phyloP scores from a whole-genome alignment of 2,329 filamentous ascomycete species.

The Penicillium fuscoglaucum region DNA sequence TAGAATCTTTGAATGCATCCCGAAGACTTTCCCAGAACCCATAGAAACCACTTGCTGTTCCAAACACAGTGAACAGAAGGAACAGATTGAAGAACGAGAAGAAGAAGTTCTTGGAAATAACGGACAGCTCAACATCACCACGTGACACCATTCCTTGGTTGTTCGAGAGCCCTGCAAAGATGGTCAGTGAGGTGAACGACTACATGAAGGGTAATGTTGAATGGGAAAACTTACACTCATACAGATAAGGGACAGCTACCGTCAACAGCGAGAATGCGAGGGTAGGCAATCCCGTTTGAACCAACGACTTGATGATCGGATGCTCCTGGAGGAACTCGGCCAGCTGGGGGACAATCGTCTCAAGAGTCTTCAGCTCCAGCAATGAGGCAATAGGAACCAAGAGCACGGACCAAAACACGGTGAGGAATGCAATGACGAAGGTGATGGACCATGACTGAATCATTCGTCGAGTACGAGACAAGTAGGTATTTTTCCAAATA shows the following conservation, averaged over 20 bases:
- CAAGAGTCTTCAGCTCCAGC: slow-evolving; percentile 77
- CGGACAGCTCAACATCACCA: slow-evolving; percentile 88
- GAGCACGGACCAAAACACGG: slow-evolving; percentile 83
- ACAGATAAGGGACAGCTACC: slow-evolving; percentile 86
- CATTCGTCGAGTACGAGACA: slow-evolving; percentile 71
- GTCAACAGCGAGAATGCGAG: slow-evolving; percentile 83
- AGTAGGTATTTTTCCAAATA: slow-evolving; percentile 93
- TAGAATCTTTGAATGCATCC: slow-evolving; percentile 75
- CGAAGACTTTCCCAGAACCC: slow-evolving; percentile 63
- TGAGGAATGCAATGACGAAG: slow-evolving; percentile 75
- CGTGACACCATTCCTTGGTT: slow-evolving; percentile 93
- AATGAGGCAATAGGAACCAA: slow-evolving; percentile 76
- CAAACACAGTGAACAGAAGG: slow-evolving; percentile 86
- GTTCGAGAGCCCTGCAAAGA: slow-evolving; percentile 66
- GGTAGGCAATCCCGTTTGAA: slow-evolving; percentile 86
- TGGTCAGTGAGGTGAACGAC: slow-evolving; percentile 12
- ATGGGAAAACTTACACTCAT: slow-evolving; percentile 65
- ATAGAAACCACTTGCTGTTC: slow-evolving; percentile 74
- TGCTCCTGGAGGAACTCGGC: slow-evolving; percentile 68
- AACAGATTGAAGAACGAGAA: slow-evolving; percentile 99
- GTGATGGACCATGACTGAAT: slow-evolving; percentile 82
- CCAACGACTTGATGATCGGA: slow-evolving; percentile 69
- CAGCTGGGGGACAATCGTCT: slow-evolving; percentile 68
- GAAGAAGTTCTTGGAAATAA: slow-evolving; percentile 98
- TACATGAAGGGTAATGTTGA: background rate